Evolutionary conservation across 768 basidiomycete genomes (phyloP).

Genomic region (Strobilomyces echinocephalus): DNA sequence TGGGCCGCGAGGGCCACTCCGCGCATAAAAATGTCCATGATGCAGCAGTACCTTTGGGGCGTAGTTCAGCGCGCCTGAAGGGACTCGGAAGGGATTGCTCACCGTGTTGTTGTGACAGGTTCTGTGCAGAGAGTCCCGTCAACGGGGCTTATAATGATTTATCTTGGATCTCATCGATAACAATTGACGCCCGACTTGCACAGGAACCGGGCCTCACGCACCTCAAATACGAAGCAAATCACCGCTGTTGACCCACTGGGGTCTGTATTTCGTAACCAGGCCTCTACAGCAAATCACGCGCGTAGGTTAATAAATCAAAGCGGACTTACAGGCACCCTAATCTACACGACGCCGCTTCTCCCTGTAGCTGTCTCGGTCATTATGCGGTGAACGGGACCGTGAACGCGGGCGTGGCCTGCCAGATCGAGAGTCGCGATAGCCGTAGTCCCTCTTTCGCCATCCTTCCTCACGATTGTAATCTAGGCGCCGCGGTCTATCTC

Average conservation of each 20-base stretch:
- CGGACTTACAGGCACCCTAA: slow-evolving; percentile 28
- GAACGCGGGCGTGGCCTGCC: slow-evolving; percentile 25
- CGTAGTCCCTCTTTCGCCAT: slow-evolving; percentile 16
- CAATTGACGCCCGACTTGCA: slow-evolving; percentile 1
- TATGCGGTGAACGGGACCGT: slow-evolving; percentile 32
- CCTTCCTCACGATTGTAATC: slow-evolving; percentile 21
- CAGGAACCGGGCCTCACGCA: neutral
- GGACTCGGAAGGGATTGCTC: slow-evolving; percentile 5
- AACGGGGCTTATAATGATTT: slow-evolving; percentile 14
- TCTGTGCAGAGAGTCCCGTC: neutral
- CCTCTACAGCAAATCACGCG: slow-evolving; percentile 4
- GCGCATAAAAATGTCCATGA: slow-evolving; percentile 36
- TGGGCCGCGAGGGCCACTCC: slow-evolving; percentile 26
- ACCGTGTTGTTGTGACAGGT: slow-evolving; percentile 17
- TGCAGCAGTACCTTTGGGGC: slow-evolving; percentile 1
- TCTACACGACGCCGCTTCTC: slow-evolving; percentile 59
- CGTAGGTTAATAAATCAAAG: neutral
- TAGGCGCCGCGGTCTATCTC: slow-evolving; percentile 22
- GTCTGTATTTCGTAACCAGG: neutral
- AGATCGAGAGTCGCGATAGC: slow-evolving; percentile 14
- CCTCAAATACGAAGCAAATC: neutral
- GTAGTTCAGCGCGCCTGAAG: neutral
- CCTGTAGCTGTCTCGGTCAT: slow-evolving; percentile 32
- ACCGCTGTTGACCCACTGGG: neutral
- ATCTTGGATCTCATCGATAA: slow-evolving; percentile 18